Evolutionary conservation across 1,284 basidiomycete genomes (phyloP), one percentile per base, ranked within the genome.

Genomic region (Apiotrichum gamsii): DNA sequence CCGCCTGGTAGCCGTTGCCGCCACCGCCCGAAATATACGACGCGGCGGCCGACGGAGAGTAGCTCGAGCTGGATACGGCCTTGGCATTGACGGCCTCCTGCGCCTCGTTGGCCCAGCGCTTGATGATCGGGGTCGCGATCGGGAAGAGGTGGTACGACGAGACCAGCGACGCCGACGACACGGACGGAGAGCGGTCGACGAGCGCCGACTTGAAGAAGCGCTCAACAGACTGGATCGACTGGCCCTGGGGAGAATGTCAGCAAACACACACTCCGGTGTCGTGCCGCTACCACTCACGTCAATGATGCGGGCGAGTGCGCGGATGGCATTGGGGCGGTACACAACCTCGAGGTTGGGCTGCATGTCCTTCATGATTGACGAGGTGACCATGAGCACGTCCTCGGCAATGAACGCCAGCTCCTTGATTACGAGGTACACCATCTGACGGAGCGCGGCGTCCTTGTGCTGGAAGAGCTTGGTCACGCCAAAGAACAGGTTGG

Each of bases 301-400:
- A 62, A 97, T 95, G 69, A 99, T 94, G 50, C 91, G 81, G 73
- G 90, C 93, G 15, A 99, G 79, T 5, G 94, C 91, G 61, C 95
- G 84, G 59, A 98, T 98, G 25, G 95, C 88, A 72, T 99, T 98
- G 32, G 95, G 90, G 50, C 95, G 81, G 75, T 99, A 99, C 59
- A 99, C 91, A 65, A 97, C 94, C 72, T 98, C 95, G 43, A 91
- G 86, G 70, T 97, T 97, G 43, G 93, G 88, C 69, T 98, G 94
- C 90, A 98, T 98, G 69, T 99, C 94, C 78, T 98, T 98, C 93
- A 97, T 97, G 73, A 99, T 98, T 67, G 91, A 96, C 66, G 88
- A 90, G 6, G 95, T 99, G 60, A 97, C 93, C 91, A 99, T 99
- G 65, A 99, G 96, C 31, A 97, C 90, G 77, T 98, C 95, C 73